Percentiles rank a stretch among this genome's conserved stretches.
These are phyloP conservation scores for Aspergillus sclerotioniger DNA, from an alignment of 495 filamentous ascomycete species.

Conservation along the genomic window DNA sequence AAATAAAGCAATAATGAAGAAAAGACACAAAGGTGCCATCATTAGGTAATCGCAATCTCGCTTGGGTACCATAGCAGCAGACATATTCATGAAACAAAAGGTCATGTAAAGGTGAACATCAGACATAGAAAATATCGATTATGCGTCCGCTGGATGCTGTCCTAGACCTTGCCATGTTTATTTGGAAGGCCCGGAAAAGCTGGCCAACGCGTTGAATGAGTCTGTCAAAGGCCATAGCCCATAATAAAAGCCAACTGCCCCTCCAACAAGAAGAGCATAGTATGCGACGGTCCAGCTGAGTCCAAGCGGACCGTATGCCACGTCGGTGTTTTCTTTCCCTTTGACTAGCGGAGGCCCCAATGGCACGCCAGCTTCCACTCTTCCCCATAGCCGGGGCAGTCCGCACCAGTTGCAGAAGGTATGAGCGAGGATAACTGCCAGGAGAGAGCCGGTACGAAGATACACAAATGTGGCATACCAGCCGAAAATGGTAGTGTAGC, in stretches of 20 bases:
- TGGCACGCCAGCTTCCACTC: constrained; percentile 51
- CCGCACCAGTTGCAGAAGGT: constrained; percentile 93
- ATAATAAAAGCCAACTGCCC: constrained; percentile 66
- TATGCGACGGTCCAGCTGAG: constrained; percentile 73
- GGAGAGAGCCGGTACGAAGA: constrained; percentile 76
- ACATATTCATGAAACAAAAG: not conserved
- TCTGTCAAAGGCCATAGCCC: constrained; percentile 73
- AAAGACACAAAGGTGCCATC: not conserved
- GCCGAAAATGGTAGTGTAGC: constrained; percentile 92
- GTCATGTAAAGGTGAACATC: not conserved
- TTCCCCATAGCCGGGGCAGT: constrained; percentile 81
- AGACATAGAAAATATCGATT: not conserved
- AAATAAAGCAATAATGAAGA: not conserved
- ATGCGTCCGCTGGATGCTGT: not conserved
- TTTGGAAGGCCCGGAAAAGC: constrained; percentile 9
- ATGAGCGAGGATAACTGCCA: constrained; percentile 71
- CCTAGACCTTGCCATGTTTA: not conserved
- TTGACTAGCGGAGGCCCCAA: constrained; percentile 30
- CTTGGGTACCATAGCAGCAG: not conserved
- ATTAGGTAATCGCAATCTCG: not conserved
- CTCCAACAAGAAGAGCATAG: constrained; percentile 69
- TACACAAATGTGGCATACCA: constrained; percentile 91
- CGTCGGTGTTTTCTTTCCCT: constrained; percentile 43
- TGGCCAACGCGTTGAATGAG: constrained; percentile 42
- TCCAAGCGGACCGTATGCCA: constrained; percentile 29